Evolutionary conservation across 768 basidiomycete genomes (phyloP), one percentile per base, ranked within the genome.

Genomic region (Phaeotremella fagi): DNA sequence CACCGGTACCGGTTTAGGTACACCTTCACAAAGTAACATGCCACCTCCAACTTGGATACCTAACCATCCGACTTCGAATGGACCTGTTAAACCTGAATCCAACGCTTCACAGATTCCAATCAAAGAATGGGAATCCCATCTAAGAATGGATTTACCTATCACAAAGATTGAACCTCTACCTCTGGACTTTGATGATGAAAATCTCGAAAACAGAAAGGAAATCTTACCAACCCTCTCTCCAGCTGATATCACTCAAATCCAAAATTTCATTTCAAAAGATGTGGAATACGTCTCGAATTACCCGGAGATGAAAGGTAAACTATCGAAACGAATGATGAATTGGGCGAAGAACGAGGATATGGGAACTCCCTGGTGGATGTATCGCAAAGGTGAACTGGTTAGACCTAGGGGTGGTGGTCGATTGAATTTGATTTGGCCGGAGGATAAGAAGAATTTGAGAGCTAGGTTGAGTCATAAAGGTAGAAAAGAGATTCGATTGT

Each of bases 401-500:
- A 63, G 71, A 68, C 43, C 45, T 16, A n/a, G n/a, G n/a, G 41
- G 48, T 2, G 23, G 35, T 16, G 52, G 57, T 27, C 37, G 64
- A 20, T 82, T 87, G 65, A 80, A 82, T 54, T 79, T 82, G 28
- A 61, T 80, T 20, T 83, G 82, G 75, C 81, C 82, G 33, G 76
- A 75, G 48, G 68, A 75, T 23, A 71, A 75, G 53, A 59, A 64
- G 50, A 61, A 71, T 61, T 76, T 75, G 70, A 77, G 81, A 59
- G 70, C 78, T 45, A 75, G 77, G 55, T 69, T 68, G 52, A 65
- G 57, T 28, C 75, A 78, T 63, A 76, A 79, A 60, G 79, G 77
- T 67, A 83, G 83, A 70, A 74, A 75, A 12, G 79, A 80, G 20
- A 81, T 89, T 64, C 82, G 79, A 71, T 78, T 89, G 88, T 91